Base-by-base conservation (phyloP, 352 stramenopile species). In the Pythium sp. region DNA sequence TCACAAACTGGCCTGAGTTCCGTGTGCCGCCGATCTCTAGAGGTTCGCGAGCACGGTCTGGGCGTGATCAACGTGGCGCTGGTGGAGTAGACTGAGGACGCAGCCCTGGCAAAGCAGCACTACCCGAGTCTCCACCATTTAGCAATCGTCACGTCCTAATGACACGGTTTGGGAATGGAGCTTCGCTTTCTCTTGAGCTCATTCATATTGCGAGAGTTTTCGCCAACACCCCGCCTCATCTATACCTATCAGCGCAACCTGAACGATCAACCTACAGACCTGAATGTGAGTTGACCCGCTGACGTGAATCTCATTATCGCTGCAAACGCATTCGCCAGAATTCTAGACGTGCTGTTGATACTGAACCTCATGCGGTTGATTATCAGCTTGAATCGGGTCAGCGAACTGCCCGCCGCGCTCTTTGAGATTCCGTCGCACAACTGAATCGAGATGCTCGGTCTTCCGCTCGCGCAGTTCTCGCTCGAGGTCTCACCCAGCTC, bases 11-110 rank as follows among this genome's bases (percentile, higher is more conserved):
- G 9, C 15, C 63, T 1, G 22, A 56, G 8, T 64, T 89, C 6
- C 59, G 72, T 30, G 71, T 87, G 22, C 75, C 81, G 0, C 43
- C 32, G n/a, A 61, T 15, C 15, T 82, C 9, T 34, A 58, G 0
- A 61, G 3, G 0, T 76, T 88, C 18, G 28, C 55, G 11, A 68
- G 80, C 7, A 66, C 88, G n/a, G 64, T 3, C 58, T 90, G 5
- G 70, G 79, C 26, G 54, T 89, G 0, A 83, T 83, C 66, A 79
- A 85, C 26, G 81, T 75, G 1, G 76, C 64, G 1, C 64, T 89
- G 28, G 30, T 24, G 2, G 30, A 65, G 18, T 87, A 77, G 78
- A 53, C 65, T 22, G 58, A 54, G 1, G 41, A 71, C 22, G 72
- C 69, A 20, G 76, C 72, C 0, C 22, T 85, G 22, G 76, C 73